Evolutionary conservation across 176 grass and related monocot species (phyloP), one percentile per base, ranked within the genome.

Genomic region (Aegilops tauschii): DNA sequence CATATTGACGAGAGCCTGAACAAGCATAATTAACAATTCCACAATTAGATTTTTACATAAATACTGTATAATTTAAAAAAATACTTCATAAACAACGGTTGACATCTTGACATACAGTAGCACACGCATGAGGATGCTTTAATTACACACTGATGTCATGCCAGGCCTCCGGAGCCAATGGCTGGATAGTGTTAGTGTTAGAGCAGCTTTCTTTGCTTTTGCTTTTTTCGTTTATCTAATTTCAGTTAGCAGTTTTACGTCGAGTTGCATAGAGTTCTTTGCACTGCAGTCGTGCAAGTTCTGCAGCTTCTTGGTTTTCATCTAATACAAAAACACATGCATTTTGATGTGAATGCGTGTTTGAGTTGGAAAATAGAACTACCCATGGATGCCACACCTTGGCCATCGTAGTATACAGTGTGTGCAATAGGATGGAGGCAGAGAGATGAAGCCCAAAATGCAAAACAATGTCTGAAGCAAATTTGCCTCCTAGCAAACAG

Each of bases 1-100:
- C 88, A 94, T 94, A 72, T 96, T 96, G 44, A 98, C 89, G 21
- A 98, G 61, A 76, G 94, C 94, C 94, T 99, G 80, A 64, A 45
- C 18, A 78, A 58, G 5, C 32, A 82, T 25, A 84, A 52, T 52
- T 34, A 73, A 66, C 30, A 36, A 28, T 20, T 10, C 13, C 61
- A 87, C 10, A 34, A 28, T 87, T 6, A 52, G 49, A 18, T 52
- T 52, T 52, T 52, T 52, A 52, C 49, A 52, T 52, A 52, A 52
- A 52, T 52, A 52, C 14, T 52, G 49, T 52, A 52, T 18, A 52
- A 52, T 52, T 52, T 17, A 6, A 14, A 79, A 58, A 17, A 6
- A 1, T 18, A 61, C 16, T 68, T 71, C 10, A 14, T 20, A 59
- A 73, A 70, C 12, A 6, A 21, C 3, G 34, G 1, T 11, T 20